These are phyloP conservation scores for Medakamo hakoo DNA, from an alignment of 139 green algal genomes.

Conservation along the genomic window DNA sequence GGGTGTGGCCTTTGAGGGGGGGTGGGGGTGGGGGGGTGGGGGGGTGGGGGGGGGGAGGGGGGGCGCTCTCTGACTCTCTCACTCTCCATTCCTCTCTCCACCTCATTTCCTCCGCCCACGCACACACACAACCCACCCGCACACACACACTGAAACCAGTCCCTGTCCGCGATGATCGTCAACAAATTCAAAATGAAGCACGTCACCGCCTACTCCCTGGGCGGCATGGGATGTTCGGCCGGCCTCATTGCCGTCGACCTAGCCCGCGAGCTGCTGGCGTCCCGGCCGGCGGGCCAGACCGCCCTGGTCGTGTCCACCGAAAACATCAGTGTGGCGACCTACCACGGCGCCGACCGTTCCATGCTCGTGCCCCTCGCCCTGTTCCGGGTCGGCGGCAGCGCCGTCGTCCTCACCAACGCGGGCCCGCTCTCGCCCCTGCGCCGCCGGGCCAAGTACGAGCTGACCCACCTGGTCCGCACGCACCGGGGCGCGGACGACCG, in stretches of 20 bases:
- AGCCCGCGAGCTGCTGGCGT: conserved; percentile 42
- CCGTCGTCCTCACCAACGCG: conserved; percentile 82
- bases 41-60: too few species aligned
- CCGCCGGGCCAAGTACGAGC: conserved; percentile 68
- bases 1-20: too few species aligned
- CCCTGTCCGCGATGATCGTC: conserved; percentile 39
- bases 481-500: conserved; percentile 79
- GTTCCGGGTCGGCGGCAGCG: conserved; percentile 81
- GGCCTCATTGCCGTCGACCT: conserved; percentile 57
- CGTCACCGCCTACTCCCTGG: conserved; percentile 40
- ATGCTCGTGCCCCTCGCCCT: conserved; percentile 97
- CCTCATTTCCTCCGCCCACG: too few species aligned
- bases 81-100: too few species aligned
- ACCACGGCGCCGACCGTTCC: conserved; percentile 71
- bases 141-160: too few species aligned
- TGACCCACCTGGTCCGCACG: conserved; percentile 72
- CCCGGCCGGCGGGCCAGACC: not conserved
- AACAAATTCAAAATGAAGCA: conserved; percentile 49
- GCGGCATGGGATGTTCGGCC: conserved; percentile 66
- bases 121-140: too few species aligned
- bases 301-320: conserved; percentile 24
- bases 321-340: conserved; percentile 45
- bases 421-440: conserved; percentile 27
- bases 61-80: too few species aligned
- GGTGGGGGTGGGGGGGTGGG: too few species aligned